These are phyloP conservation scores for Aspergillus felis DNA, from an alignment of 2,329 filamentous ascomycete species.

Conservation along the genomic window DNA sequence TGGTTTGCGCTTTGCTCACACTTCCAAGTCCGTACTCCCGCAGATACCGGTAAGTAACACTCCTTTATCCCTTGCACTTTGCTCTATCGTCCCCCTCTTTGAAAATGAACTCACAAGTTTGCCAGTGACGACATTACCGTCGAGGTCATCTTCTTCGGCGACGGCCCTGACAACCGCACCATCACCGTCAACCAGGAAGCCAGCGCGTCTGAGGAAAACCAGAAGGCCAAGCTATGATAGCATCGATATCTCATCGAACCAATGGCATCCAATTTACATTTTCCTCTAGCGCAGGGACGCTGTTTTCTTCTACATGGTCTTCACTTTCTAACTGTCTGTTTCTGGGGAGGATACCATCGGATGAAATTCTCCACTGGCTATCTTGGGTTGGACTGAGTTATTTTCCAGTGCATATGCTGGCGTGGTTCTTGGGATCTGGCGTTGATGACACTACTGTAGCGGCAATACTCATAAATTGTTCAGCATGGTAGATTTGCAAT, in stretches of 20 bases:
- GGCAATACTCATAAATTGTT: not conserved
- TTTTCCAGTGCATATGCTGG: not conserved
- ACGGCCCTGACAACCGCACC: slow-evolving; percentile 69
- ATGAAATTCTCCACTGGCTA: not conserved
- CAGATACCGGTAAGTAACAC: slow-evolving; percentile 70
- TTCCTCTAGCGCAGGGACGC: too few species aligned
- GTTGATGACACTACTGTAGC: not conserved
- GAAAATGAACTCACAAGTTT: slow-evolving; percentile 20
- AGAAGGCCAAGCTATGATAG: slow-evolving; percentile 47
- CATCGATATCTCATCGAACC: not conserved
- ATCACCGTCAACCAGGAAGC: slow-evolving; percentile 85
- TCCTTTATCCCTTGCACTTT: not conserved
- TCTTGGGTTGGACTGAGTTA: not conserved
- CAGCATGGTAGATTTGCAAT: not conserved
- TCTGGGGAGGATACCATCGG: not conserved
- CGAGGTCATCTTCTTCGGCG: slow-evolving; percentile 97
- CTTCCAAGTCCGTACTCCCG: slow-evolving; percentile 87
- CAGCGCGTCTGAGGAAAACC: slow-evolving; percentile 55
- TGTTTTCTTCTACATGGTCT: not conserved
- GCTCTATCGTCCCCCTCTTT: not conserved
- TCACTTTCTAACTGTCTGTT: not conserved
- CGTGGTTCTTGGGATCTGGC: not conserved
- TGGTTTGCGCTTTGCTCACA: slow-evolving; percentile 87
- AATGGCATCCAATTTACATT: too few species aligned
- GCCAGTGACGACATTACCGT: slow-evolving; percentile 89